Evolutionary conservation across 106 monocot species (phyloP).

Genomic region (Dioscorea alata): DNA sequence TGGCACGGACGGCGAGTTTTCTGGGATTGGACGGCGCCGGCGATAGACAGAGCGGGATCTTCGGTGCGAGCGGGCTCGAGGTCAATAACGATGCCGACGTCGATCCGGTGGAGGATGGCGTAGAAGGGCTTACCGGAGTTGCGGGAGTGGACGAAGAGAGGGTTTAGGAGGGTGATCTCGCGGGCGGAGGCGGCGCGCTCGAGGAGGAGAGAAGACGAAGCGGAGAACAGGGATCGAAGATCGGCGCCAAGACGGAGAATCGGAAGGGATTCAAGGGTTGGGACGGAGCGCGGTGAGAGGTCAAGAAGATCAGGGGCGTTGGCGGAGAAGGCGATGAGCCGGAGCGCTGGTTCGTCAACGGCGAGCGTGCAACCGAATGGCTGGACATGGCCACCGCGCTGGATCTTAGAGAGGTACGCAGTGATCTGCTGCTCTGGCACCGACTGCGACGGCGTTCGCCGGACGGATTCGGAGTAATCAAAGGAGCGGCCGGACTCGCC

Average conservation of each 20-base stretch:
- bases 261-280: slow-evolving; percentile 20
- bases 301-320: slow-evolving; percentile 81
- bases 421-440: slow-evolving; percentile 61
- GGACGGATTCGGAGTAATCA: slow-evolving; percentile 55
- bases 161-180: slow-evolving; percentile 84
- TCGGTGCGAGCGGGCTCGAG: slow-evolving; percentile 78
- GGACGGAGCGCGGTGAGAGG: slow-evolving; percentile 59
- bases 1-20: slow-evolving; percentile 89
- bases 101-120: slow-evolving; percentile 90
- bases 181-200: slow-evolving; percentile 66
- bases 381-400: slow-evolving; percentile 90
- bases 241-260: slow-evolving; percentile 56
- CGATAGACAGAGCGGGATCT: slow-evolving; percentile 79
- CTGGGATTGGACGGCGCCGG: slow-evolving; percentile 94
- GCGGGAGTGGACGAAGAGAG: slow-evolving; percentile 69
- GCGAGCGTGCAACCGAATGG: slow-evolving; percentile 89
- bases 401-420: slow-evolving; percentile 84
- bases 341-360: slow-evolving; percentile 54
- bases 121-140: slow-evolving; percentile 74
- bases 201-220: slow-evolving; percentile 44
- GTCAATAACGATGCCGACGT: slow-evolving; percentile 88
- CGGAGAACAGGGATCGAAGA: slow-evolving; percentile 67
- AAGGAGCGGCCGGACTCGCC: slow-evolving; percentile 54
- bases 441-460: slow-evolving; percentile 8
- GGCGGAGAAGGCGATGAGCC: slow-evolving; percentile 65